Conservation (phyloP, 495 filamentous ascomycete species). For the Penicillium lividum region DNA sequence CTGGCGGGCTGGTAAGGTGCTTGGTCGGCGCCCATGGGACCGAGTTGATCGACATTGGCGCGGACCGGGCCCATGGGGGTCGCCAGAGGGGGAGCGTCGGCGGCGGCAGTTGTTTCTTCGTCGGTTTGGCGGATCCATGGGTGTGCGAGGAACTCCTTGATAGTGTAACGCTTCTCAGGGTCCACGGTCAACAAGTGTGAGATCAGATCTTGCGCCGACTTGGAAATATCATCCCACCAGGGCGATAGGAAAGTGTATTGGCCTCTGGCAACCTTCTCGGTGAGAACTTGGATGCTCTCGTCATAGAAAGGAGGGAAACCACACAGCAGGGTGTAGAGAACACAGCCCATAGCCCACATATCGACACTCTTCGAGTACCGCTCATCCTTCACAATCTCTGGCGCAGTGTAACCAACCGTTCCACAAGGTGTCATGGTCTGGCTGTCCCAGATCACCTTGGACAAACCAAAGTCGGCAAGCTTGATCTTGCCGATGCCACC, state of each 20-base stretch:
- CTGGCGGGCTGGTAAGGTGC: constrained; percentile 41
- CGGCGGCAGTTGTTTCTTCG: constrained; percentile 73
- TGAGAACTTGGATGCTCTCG: constrained; percentile 94
- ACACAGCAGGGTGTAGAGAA: constrained; percentile 93
- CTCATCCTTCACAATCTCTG: constrained; percentile 98
- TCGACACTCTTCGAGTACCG: constrained; percentile 98
- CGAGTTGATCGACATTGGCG: constrained; percentile 41
- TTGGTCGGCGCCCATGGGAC: constrained; percentile 37
- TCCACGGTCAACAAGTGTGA: constrained; percentile 92
- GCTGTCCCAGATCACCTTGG: constrained; percentile 96
- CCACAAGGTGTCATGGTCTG: constrained; percentile 99
- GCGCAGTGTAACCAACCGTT: constrained; percentile 97
- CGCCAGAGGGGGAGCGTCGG: constrained; percentile 74
- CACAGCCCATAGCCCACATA: constrained; percentile 98
- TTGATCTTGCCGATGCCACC: constrained; percentile 95
- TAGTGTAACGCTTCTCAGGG: constrained; percentile 86
- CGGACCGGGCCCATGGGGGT: constrained; percentile 58
- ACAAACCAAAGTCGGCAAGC: constrained; percentile 96
- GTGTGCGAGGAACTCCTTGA: constrained; percentile 83
- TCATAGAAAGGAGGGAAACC: constrained; percentile 99
- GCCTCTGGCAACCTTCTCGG: constrained; percentile 94
- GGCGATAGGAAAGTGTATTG: constrained; percentile 98
- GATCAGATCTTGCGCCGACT: constrained; percentile 90
- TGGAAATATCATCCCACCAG: constrained; percentile 99
- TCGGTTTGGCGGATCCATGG: constrained; percentile 83